Evolutionary conservation across 2,329 filamentous ascomycete species (phyloP).

Genomic region (Pseudocercospora macadamiae): DNA sequence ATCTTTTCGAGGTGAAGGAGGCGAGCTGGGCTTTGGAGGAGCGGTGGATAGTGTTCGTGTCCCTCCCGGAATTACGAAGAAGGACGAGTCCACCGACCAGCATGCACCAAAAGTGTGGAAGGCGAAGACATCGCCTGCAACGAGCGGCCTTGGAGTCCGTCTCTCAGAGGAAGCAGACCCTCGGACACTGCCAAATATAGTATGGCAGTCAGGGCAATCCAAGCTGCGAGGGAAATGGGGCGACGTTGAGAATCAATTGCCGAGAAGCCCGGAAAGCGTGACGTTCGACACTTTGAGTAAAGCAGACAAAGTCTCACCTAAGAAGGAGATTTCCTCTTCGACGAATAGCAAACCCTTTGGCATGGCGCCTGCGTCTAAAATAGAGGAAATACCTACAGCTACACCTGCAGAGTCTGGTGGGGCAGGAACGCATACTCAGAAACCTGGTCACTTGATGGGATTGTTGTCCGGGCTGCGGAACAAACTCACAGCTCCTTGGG

Average conservation of each 20-base stretch:
- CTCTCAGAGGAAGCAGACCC: not conserved
- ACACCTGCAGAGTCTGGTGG: not conserved
- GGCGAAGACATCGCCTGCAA: conserved; percentile 20
- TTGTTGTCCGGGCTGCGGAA: not conserved
- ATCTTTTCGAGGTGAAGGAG: conserved; percentile 5
- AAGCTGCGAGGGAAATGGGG: conserved; percentile 6
- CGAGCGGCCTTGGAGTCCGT: conserved; percentile 12
- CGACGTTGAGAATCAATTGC: not conserved
- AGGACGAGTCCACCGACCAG: not conserved
- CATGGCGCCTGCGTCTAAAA: not conserved
- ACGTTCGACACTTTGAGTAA: conserved; percentile 13
- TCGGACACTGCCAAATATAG: not conserved
- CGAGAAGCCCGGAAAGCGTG: conserved; percentile 2
- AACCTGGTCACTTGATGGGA: not conserved
- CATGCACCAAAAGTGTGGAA: conserved; percentile 11
- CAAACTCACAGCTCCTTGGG: not conserved
- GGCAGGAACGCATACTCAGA: not conserved
- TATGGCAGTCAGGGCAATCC: not conserved
- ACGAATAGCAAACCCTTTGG: not conserved
- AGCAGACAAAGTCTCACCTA: conserved; percentile 15
- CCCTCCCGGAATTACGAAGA: not conserved
- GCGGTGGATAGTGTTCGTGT: not conserved
- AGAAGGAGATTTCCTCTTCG: conserved; percentile 3
- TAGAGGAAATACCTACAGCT: not conserved
- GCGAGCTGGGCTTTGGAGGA: not conserved